These are phyloP conservation scores for Macrocybe gigantea DNA, from an alignment of 768 basidiomycete species.

Conservation along the genomic window DNA sequence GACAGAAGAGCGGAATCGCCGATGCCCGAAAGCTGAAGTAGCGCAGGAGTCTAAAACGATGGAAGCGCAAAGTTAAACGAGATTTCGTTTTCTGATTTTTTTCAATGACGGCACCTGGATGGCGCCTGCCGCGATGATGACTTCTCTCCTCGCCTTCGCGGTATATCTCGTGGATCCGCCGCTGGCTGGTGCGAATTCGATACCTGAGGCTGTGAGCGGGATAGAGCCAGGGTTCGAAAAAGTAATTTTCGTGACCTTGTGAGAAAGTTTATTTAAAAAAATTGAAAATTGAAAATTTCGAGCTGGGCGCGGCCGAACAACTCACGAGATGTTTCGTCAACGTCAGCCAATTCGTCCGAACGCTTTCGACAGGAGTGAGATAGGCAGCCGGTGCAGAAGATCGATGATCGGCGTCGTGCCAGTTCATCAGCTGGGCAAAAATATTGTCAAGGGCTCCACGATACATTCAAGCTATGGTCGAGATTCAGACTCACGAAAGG, in stretches of 20 bases:
- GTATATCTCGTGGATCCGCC: conserved; percentile 31
- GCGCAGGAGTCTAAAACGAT: conserved; percentile 31
- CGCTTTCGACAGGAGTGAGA: conserved; percentile 43
- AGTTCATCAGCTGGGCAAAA: conserved; percentile 33
- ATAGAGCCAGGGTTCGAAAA: conserved; percentile 24
- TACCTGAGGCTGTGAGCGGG: conserved; percentile 37
- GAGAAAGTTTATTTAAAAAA: background rate
- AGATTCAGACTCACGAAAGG: conserved; percentile 34
- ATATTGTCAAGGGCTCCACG: background rate
- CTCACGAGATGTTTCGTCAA: conserved; percentile 33
- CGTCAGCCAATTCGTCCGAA: conserved; percentile 43
- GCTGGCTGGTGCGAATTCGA: conserved; percentile 37
- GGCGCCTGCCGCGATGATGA: conserved; percentile 50
- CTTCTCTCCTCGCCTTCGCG: conserved; percentile 39
- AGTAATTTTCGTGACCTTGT: conserved; percentile 39
- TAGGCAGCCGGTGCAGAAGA: conserved; percentile 52
- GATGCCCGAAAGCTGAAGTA: conserved; percentile 53
- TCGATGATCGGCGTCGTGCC: conserved; percentile 43
- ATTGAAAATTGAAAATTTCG: background rate
- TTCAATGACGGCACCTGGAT: conserved; percentile 24
- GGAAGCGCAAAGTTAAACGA: background rate
- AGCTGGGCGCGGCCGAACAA: background rate
- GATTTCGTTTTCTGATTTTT: background rate
- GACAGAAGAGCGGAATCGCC: conserved; percentile 41
- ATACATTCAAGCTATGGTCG: background rate